A percentile compares a stretch with the other conserved stretches of the same genome.
phyloP scores from a whole-genome alignment of 768 basidiomycete species.

The Boletus rufocinnamomeus region DNA sequence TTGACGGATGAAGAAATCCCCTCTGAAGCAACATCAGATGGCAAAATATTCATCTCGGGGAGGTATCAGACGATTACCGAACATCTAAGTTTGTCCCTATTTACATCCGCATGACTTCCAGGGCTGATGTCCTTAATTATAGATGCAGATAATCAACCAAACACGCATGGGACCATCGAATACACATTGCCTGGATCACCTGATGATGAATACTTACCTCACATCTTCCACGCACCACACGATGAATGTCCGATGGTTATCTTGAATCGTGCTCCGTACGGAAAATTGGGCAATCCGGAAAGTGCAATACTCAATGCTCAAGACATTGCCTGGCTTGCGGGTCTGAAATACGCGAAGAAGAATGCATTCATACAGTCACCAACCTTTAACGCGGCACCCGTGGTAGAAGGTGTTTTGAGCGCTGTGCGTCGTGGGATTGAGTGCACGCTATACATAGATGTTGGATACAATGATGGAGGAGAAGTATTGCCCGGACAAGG shows the following conservation, averaged over 20 bases:
- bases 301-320: slow-evolving; percentile 55
- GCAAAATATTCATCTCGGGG: slow-evolving; percentile 32
- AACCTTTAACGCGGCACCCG: slow-evolving; percentile 66
- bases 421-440: slow-evolving; percentile 63
- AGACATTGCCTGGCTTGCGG: slow-evolving; percentile 69
- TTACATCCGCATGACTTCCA: neutral
- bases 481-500: slow-evolving; percentile 69
- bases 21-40: slow-evolving; percentile 9
- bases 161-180: slow-evolving; percentile 34
- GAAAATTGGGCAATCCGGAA: slow-evolving; percentile 47
- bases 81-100: slow-evolving; percentile 38
- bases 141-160: slow-evolving; percentile 39
- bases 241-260: slow-evolving; percentile 63
- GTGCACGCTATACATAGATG: slow-evolving; percentile 60
- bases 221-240: slow-evolving; percentile 60
- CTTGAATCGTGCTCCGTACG: slow-evolving; percentile 63
- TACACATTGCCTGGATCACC: slow-evolving; percentile 28
- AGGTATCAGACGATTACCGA: slow-evolving; percentile 41
- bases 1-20: slow-evolving; percentile 17
- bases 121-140: slow-evolving; percentile 14
- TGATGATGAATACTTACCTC: slow-evolving; percentile 59
- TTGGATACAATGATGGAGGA: slow-evolving; percentile 58
- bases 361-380: slow-evolving; percentile 76
- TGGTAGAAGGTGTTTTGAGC: slow-evolving; percentile 57
- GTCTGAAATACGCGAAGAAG: slow-evolving; percentile 56